Evolutionary conservation across 1,139 yeast species (phyloP).

Genomic region (Zygotorulaspora mrakii): DNA sequence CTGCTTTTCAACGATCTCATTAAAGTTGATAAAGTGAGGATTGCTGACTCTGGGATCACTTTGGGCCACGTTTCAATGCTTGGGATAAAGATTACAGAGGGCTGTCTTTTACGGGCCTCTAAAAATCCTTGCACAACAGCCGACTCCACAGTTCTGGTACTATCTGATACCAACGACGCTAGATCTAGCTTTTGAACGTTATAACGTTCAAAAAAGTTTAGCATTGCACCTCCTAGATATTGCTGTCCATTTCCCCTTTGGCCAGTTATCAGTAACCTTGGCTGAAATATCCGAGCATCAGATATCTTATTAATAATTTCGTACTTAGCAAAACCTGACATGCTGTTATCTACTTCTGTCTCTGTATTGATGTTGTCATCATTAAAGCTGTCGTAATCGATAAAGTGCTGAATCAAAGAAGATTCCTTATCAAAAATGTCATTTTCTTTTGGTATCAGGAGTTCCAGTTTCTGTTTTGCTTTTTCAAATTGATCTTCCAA

Average conservation of each 20-base stretch:
- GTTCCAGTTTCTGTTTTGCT: conserved; percentile 50
- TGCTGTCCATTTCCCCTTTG: conserved; percentile 83
- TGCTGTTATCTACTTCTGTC: conserved; percentile 32
- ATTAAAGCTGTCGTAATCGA: conserved; percentile 32
- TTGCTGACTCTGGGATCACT: conserved; percentile 65
- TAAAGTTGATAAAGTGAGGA: conserved; percentile 66
- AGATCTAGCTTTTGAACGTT: conserved; percentile 85
- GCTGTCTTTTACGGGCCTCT: conserved; percentile 88
- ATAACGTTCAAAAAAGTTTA: conserved; percentile 83
- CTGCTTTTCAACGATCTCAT: conserved; percentile 64
- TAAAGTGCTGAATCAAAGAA: conserved; percentile 34
- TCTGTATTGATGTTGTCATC: conserved; percentile 28
- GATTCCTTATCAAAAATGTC: conserved; percentile 24
- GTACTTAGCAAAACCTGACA: conserved; percentile 68
- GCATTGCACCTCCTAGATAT: conserved; percentile 76
- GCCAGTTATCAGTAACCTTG: conserved; percentile 74
- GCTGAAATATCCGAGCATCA: conserved; percentile 71
- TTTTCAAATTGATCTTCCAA: conserved; percentile 48
- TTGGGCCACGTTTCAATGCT: conserved; percentile 74
- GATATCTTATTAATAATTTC: conserved; percentile 57
- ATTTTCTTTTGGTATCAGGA: conserved; percentile 56
- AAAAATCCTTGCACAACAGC: conserved; percentile 77
- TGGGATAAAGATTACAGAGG: conserved; percentile 81
- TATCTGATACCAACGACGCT: conserved; percentile 72
- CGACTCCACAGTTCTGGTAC: conserved; percentile 81